These are phyloP conservation scores for Spencermartinsiella ligniputridi DNA, from an alignment of 1,139 yeast genomes.

Conservation along the genomic window DNA sequence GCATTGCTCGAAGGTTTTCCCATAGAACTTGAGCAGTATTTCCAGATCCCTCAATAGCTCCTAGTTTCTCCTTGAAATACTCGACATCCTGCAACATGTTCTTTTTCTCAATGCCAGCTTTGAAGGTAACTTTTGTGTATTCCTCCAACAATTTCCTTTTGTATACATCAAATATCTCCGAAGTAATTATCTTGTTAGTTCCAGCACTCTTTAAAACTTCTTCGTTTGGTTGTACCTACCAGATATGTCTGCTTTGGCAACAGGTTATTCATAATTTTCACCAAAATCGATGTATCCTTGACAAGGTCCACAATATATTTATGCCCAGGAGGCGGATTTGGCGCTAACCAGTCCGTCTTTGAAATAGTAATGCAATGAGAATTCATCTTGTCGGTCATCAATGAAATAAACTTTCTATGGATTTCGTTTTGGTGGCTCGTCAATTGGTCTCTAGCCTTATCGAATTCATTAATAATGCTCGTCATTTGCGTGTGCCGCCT, in stretches of 20 bases:
- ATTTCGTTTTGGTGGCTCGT: constrained; percentile 63
- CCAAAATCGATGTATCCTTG: constrained; percentile 60
- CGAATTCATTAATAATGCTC: constrained; percentile 39
- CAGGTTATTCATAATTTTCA: constrained; percentile 56
- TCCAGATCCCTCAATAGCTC: constrained; percentile 60
- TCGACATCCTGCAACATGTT: constrained; percentile 57
- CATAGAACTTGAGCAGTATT: constrained; percentile 61
- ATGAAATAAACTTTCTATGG: constrained; percentile 59
- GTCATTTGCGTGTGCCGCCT: constrained; percentile 23
- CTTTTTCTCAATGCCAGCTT: constrained; percentile 28
- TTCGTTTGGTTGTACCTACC: constrained; percentile 10
- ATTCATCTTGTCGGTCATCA: constrained; percentile 63
- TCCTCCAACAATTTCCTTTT: constrained; percentile 54
- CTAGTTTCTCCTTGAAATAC: constrained; percentile 57
- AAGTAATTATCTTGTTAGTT: constrained; percentile 21
- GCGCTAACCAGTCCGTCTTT: constrained; percentile 49
- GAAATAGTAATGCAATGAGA: constrained; percentile 46
- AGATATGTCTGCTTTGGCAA: constrained; percentile 50
- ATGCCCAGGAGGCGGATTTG: constrained; percentile 44
- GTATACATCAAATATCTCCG: constrained; percentile 52
- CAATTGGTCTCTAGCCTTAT: constrained; percentile 35
- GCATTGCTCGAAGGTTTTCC: constrained; percentile 57
- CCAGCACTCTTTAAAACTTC: too few relatives aligned
- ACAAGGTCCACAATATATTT: constrained; percentile 64
- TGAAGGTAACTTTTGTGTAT: constrained; percentile 49